Base-by-base conservation (phyloP, 345 rosid species). In the Syzygium aromaticum region DNA sequence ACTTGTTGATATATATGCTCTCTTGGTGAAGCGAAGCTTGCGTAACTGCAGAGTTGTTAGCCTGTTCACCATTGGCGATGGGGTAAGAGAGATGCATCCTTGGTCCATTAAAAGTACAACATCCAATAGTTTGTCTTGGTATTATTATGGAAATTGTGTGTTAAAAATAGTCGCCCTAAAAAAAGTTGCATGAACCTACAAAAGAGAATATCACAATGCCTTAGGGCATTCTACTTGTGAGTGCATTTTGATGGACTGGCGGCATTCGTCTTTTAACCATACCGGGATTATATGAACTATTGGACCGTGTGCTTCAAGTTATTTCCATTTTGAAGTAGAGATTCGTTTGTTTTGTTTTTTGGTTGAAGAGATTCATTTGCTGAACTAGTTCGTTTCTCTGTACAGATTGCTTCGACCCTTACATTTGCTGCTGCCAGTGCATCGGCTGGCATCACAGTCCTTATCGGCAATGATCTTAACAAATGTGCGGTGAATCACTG, bases 401-500 rank as follows among this genome's bases (percentile, higher is more conserved):
- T 90, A 92, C 94, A 93, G 98, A 92, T 95, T 86, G 92, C 95
- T 86, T 93, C 95, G 21, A 93, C 95, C 8, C 94, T 96, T 46
- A 93, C 96, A 25, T 94, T 94, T 87, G 96, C 96, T 52, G 96
- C 96, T 64, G 98, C 96, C 52, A 90, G 94, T 87, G 97, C 96
- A 52, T 93, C 98, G 63, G 97, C 96, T 40, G 97, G 98, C 53
- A 93, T 95, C 88, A 94, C 96, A 3, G 96, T 95, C 46, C 94
- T 96, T 67, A 89, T 95, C 23, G 88, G 92, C 86, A 92, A 87
- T 49, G 98, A 96, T 88, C 93, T 93, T 23, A 61, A 88, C 15
- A 82, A 28, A 88, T 95, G 96, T 90, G 86, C 92, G 0, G 5
- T 92, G 30, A 96, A 92, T 85, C 97, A 94, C 86, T 93, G 95